Evolutionary conservation across 148 eudicot genomes (phyloP), one percentile per base, ranked within the genome.

Genomic region (Polygonum maritimum): DNA sequence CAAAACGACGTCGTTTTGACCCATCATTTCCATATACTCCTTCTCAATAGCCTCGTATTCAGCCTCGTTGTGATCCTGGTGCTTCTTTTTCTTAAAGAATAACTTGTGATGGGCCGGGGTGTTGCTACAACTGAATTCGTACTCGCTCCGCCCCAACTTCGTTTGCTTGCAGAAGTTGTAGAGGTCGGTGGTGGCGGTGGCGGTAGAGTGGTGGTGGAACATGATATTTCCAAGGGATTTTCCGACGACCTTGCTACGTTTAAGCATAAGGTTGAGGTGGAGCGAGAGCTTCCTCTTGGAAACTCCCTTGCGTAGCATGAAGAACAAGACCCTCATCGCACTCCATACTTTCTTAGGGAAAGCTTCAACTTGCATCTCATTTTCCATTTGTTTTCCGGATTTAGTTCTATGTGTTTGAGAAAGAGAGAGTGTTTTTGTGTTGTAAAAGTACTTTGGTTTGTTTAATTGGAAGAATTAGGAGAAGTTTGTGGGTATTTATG

Each of bases 91-190:
- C 36, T 67, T 77, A 75, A 83, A 79, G 12, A 78, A 76, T 76
- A 78, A 81, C n/a, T 48, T 69, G 40, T 54, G 77, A 45, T 76
- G 74, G 9, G 79, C 71, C 0, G 97, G 98, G 49, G 86, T 90
- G 80, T 80, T 80, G 35, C 86, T 88, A 80, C 98, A 93, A 76
- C 97, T 94, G 85, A 94, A 92, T 85, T 90, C 97, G 82, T 88
- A 91, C 44, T 91, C 92, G 15, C 57, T 1, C 57, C 69, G 35
- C 35, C 33, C 26, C 19, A 26, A 6, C 63, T 7, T 33, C 63
- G 63, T 12, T 33, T 11, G 33, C 40, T 47, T 7, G 57, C 0
- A 13, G 16, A 44, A 21, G 31, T 49, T 49, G 18, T 33, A 38
- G 48, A 21, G 41, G 44, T 16, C 15, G 65, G 82, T 4, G 41